These are phyloP conservation scores for Dipteronia dyeriana DNA, from an alignment of 345 rosid genomes.

Conservation along the genomic window DNA sequence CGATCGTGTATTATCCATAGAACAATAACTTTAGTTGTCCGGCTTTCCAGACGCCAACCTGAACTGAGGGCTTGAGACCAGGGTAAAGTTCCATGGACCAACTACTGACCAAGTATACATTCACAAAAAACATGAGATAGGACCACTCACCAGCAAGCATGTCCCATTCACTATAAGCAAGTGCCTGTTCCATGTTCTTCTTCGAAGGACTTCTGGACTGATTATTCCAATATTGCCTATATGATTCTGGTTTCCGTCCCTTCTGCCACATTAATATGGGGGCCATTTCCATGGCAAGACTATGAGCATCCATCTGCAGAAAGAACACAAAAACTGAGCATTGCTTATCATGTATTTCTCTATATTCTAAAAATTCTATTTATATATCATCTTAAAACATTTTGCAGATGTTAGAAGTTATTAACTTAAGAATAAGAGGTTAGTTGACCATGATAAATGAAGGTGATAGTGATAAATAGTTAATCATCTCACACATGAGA, in stretches of 20 bases:
- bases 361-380: background rate
- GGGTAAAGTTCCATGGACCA: background rate
- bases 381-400: background rate
- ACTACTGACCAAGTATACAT: background rate
- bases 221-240: slow-evolving; percentile 70
- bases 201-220: slow-evolving; percentile 45
- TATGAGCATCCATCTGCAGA: slow-evolving; percentile 84
- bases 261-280: slow-evolving; percentile 90
- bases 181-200: slow-evolving; percentile 44
- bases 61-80: background rate
- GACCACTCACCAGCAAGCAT: slow-evolving; percentile 70
- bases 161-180: slow-evolving; percentile 70
- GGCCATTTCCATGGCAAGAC: slow-evolving; percentile 87
- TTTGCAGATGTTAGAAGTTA: slow-evolving; percentile 3
- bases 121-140: background rate
- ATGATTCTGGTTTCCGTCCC: slow-evolving; percentile 62
- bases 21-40: background rate
- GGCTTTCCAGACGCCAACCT: background rate
- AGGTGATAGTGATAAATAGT: background rate
- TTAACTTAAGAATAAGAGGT: background rate
- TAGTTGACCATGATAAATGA: background rate
- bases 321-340: slow-evolving; percentile 11
- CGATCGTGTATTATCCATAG: background rate
- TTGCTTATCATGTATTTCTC: background rate
- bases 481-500: background rate